These are phyloP conservation scores for Cenchrus purpureus DNA, from an alignment of 176 grass and related monocot genomes.

Conservation along the genomic window DNA sequence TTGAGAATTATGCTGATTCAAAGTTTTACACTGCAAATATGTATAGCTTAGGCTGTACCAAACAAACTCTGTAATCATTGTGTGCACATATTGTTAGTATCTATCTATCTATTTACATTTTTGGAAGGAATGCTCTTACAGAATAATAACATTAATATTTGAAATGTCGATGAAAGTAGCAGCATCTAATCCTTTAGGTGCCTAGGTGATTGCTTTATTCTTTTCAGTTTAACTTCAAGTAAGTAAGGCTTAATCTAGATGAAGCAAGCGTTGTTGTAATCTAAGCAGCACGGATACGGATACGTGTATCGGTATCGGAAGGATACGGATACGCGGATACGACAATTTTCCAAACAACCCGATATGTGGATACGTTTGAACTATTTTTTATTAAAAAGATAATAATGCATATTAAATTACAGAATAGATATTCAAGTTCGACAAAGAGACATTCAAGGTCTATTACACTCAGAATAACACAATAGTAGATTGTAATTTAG, in stretches of 20 bases:
- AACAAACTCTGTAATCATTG: neutral
- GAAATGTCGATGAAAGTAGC: neutral
- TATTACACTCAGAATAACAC: too few species aligned
- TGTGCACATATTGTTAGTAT: neutral
- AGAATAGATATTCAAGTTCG: too few species aligned
- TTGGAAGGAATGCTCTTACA: neutral
- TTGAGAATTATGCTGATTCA: slow-evolving; percentile 11
- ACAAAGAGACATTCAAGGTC: too few species aligned
- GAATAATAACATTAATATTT: slow-evolving; percentile 17
- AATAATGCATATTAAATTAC: too few species aligned
- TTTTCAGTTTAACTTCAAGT: slow-evolving; percentile 16
- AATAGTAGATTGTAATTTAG: too few species aligned
- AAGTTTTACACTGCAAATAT: neutral
- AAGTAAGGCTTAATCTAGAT: neutral
- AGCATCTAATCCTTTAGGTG: neutral
- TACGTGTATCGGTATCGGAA: too few species aligned
- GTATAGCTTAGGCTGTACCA: slow-evolving; percentile 18
- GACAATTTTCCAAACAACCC: too few species aligned
- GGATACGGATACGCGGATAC: too few species aligned
- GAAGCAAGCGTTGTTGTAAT: neutral
- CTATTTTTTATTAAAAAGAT: too few species aligned
- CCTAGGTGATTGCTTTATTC: slow-evolving; percentile 11
- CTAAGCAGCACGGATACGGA: too few species aligned
- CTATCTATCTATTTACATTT: neutral
- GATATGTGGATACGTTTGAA: too few species aligned